These are phyloP conservation scores for Neurospora sp. DNA, from an alignment of 495 filamentous ascomycete species.

Conservation along the genomic window DNA sequence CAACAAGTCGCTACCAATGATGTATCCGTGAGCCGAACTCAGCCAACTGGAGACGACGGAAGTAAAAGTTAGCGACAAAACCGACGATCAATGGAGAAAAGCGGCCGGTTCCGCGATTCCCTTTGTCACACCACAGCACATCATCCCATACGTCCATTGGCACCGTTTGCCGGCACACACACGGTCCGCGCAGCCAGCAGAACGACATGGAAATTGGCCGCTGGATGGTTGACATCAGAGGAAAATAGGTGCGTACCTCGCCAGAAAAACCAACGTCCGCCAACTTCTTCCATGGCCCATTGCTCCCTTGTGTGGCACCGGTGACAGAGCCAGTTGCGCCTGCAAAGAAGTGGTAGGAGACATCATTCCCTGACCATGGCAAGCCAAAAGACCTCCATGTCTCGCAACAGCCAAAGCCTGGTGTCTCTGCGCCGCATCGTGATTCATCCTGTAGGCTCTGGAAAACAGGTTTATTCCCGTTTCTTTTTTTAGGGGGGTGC, in stretches of 20 bases:
- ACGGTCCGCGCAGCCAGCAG: not conserved
- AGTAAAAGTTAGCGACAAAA: not conserved
- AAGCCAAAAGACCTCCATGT: not conserved
- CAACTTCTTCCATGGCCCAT: not conserved
- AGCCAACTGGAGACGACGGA: not conserved
- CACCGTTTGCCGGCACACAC: not conserved
- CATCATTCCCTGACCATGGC: not conserved
- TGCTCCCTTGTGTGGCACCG: not conserved
- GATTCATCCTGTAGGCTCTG: not conserved
- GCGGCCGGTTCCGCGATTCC: not conserved
- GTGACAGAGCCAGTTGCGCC: not conserved
- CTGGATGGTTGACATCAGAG: not conserved
- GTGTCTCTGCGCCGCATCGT: not conserved
- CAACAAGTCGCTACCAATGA: not conserved
- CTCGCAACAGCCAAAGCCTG: not conserved
- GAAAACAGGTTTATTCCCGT: not conserved
- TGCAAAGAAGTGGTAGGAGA: not conserved
- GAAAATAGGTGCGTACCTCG: not conserved
- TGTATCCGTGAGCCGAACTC: not conserved
- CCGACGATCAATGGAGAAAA: not conserved
- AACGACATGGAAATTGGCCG: not conserved
- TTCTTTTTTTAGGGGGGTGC: not conserved
- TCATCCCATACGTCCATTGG: not conserved
- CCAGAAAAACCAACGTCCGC: not conserved
- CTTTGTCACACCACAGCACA: not conserved